These are phyloP conservation scores for Biscutella auriculata DNA, from an alignment of 441 rosid genomes.

Conservation along the genomic window DNA sequence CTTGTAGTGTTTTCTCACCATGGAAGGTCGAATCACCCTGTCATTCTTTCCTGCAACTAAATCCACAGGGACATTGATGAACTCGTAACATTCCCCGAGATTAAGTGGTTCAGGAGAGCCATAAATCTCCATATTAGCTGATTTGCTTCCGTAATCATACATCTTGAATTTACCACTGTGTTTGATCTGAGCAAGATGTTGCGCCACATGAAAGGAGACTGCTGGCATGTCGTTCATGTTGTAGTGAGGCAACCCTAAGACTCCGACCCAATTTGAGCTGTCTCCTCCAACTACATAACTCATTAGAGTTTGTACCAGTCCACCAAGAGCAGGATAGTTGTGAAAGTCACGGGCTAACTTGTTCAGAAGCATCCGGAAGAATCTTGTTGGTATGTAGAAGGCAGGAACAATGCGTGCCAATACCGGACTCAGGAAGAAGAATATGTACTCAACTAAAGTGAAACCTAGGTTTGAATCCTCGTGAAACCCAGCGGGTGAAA, in stretches of 20 bases:
- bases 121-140: slow-evolving; percentile 57
- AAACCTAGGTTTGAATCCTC: slow-evolving; percentile 58
- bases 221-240: slow-evolving; percentile 99
- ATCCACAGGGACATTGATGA: slow-evolving; percentile 69
- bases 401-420: slow-evolving; percentile 54
- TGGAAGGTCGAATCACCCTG: slow-evolving; percentile 65
- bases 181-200: slow-evolving; percentile 88
- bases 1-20: slow-evolving; percentile 71
- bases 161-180: slow-evolving; percentile 55
- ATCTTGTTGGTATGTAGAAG: slow-evolving; percentile 87
- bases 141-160: slow-evolving; percentile 69
- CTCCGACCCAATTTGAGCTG: slow-evolving; percentile 97
- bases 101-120: slow-evolving; percentile 78
- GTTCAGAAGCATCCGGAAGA: slow-evolving; percentile 88
- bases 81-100: slow-evolving; percentile 55
- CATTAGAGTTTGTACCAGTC: slow-evolving; percentile 85
- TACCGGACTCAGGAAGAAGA: slow-evolving; percentile 54
- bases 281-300: slow-evolving; percentile 84
- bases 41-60: slow-evolving; percentile 82
- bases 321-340: slow-evolving; percentile 94
- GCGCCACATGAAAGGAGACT: slow-evolving; percentile 63
- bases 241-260: slow-evolving; percentile 80
- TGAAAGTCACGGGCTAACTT: slow-evolving; percentile 91
- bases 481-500: slow-evolving; percentile 96
- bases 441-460: slow-evolving; percentile 41